Evolutionary conservation across 2,329 filamentous ascomycete species (phyloP).

Genomic region (Colletotrichum plurivorum): DNA sequence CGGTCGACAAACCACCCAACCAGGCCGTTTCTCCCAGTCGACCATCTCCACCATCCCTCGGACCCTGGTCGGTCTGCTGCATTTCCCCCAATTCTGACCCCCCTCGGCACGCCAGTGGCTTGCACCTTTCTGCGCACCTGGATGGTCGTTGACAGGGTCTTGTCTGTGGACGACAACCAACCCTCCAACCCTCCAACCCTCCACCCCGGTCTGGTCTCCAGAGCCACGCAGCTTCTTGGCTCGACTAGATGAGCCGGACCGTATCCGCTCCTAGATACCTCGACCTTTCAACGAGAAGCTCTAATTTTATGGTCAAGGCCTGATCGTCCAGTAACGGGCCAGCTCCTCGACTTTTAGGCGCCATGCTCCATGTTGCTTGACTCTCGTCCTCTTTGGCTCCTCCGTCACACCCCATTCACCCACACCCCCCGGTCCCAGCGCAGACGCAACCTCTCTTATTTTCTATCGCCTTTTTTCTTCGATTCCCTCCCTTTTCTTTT

Average conservation of each 20-base stretch:
- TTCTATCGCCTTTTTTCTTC: slow-evolving; percentile 43
- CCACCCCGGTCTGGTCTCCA: slow-evolving; percentile 36
- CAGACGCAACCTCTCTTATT: slow-evolving; percentile 38
- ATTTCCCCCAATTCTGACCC: slow-evolving; percentile 38
- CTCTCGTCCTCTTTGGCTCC: slow-evolving; percentile 53
- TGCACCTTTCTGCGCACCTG: slow-evolving; percentile 32
- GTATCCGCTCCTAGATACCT: slow-evolving; percentile 41
- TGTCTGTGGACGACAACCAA: slow-evolving; percentile 30
- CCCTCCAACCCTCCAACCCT: neutral
- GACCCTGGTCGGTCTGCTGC: slow-evolving; percentile 31
- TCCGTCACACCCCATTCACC: slow-evolving; percentile 51
- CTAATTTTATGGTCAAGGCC: slow-evolving; percentile 60
- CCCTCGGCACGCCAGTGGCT: slow-evolving; percentile 41
- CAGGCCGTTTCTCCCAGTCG: slow-evolving; percentile 24
- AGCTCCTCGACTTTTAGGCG: slow-evolving; percentile 58
- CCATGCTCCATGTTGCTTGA: slow-evolving; percentile 54
- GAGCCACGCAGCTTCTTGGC: slow-evolving; percentile 41
- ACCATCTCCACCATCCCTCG: slow-evolving; percentile 28
- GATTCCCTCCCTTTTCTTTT: slow-evolving; percentile 41
- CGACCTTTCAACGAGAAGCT: slow-evolving; percentile 43
- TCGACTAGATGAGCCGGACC: slow-evolving; percentile 42
- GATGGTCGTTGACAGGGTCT: slow-evolving; percentile 34
- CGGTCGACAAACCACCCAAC: slow-evolving; percentile 36
- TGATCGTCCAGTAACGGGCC: slow-evolving; percentile 59
- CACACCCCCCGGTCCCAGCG: slow-evolving; percentile 40